Percentiles rank a stretch among this genome's conserved stretches.
phyloP scores from a whole-genome alignment of 2,329 filamentous ascomycete genomes.

The Hypoxylon sp. region DNA sequence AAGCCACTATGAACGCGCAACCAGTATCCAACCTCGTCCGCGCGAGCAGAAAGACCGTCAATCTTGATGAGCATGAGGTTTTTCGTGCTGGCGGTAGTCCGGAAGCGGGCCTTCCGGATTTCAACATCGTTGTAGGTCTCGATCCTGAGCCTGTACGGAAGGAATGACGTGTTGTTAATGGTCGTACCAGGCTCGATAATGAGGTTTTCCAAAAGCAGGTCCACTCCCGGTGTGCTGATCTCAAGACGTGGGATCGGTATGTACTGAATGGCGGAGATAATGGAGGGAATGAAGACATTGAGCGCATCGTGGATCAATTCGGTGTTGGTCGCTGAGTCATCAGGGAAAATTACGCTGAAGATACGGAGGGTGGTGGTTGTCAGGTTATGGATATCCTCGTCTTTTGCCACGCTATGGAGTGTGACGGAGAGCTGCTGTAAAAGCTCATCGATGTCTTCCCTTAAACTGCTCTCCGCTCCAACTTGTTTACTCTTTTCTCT shows the following conservation, averaged over 20 bases:
- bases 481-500: conserved; percentile 73
- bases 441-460: conserved; percentile 80
- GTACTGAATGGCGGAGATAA: conserved; percentile 85
- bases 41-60: conserved; percentile 85
- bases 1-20: conserved; percentile 83
- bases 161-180: conserved; percentile 87
- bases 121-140: conserved; percentile 90
- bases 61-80: conserved; percentile 84
- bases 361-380: conserved; percentile 77
- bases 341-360: conserved; percentile 77
- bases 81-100: conserved; percentile 75
- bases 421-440: conserved; percentile 78
- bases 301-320: conserved; percentile 82
- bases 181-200: conserved; percentile 90
- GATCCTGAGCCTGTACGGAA: conserved; percentile 85
- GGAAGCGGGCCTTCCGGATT: conserved; percentile 81
- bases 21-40: conserved; percentile 92
- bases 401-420: conserved; percentile 76
- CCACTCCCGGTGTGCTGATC: conserved; percentile 84
- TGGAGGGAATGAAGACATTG: conserved; percentile 83
- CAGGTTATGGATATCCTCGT: conserved; percentile 80
- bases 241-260: conserved; percentile 93
- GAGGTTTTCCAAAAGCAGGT: conserved; percentile 90
- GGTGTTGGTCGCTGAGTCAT: conserved; percentile 73
- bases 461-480: conserved; percentile 75